Evolutionary conservation across 257 asterid genomes (phyloP).

Genomic region (Anisodus acutangulus): DNA sequence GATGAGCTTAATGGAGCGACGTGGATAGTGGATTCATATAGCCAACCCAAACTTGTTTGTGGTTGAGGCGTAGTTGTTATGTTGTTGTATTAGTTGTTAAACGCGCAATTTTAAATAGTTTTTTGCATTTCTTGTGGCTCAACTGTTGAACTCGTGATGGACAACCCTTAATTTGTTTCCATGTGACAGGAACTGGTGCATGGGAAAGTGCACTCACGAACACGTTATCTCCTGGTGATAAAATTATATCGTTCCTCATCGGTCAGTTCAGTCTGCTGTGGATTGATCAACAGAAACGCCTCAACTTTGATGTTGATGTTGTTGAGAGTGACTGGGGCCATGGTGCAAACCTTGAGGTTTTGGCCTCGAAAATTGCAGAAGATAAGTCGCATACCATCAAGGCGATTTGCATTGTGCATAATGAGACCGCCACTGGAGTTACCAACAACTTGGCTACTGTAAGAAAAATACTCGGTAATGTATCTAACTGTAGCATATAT

Average conservation of each 20-base stretch:
- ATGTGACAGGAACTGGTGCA: constrained; percentile 87
- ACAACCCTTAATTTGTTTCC: background rate
- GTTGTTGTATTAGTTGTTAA: background rate
- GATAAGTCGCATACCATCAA: constrained; percentile 80
- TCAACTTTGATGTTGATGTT: constrained; percentile 86
- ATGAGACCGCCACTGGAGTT: constrained; percentile 97
- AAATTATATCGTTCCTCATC: constrained; percentile 78
- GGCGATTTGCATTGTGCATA: constrained; percentile 97
- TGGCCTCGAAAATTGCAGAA: constrained; percentile 80
- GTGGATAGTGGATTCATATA: background rate
- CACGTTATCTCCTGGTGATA: constrained; percentile 94
- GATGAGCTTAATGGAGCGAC: background rate
- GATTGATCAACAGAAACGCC: constrained; percentile 98
- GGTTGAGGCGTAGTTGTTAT: background rate
- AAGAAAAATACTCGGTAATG: constrained; percentile 82
- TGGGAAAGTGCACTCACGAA: constrained; percentile 99
- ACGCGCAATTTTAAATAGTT: background rate
- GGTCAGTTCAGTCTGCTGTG: constrained; percentile 98
- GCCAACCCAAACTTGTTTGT: background rate
- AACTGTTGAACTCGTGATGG: background rate
- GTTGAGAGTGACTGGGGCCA: constrained; percentile 96
- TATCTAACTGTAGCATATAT: background rate
- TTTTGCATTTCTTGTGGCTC: background rate
- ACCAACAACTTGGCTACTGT: constrained; percentile 96
- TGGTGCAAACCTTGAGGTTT: constrained; percentile 81